Conservation (phyloP, 495 filamentous ascomycete species). For the Letharia lupina region DNA sequence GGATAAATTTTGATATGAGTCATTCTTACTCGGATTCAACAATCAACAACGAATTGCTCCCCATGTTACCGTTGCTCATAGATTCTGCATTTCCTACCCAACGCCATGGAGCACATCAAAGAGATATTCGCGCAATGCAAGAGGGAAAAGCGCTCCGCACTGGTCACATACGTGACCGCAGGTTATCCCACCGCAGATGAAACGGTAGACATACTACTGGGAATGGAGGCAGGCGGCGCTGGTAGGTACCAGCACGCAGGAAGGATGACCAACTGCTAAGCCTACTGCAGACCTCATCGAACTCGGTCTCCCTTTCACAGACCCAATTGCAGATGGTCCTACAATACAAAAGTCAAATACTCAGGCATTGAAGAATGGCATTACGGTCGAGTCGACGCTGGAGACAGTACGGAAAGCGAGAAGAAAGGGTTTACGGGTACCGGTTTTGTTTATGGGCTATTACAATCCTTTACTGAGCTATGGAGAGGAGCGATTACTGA, state of each 20-base stretch:
- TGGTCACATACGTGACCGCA: constrained; percentile 94
- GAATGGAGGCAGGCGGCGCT: constrained; percentile 86
- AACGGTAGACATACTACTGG: constrained; percentile 74
- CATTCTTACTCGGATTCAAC: background rate
- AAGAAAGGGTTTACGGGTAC: constrained; percentile 62
- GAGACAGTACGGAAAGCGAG: constrained; percentile 73
- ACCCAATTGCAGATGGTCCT: constrained; percentile 92
- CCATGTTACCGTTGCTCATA: background rate
- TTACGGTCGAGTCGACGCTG: constrained; percentile 68
- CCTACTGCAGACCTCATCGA: constrained; percentile 62
- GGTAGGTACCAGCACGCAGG: constrained; percentile 41
- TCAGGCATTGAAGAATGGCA: constrained; percentile 78
- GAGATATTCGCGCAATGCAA: constrained; percentile 83
- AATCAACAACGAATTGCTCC: background rate
- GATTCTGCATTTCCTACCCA: background rate
- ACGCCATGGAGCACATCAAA: constrained; percentile 69
- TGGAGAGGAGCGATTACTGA: constrained; percentile 80
- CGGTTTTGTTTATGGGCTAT: constrained; percentile 95
- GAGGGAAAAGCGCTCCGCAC: constrained; percentile 54
- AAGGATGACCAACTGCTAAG: background rate
- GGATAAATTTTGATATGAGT: background rate
- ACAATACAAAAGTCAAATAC: constrained; percentile 91
- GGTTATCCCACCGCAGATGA: constrained; percentile 80
- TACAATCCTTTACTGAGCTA: constrained; percentile 93
- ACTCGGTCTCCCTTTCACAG: constrained; percentile 85